Conservation (phyloP, 2,329 filamentous ascomycete genomes). For the Biscogniauxia mediterranea region DNA sequence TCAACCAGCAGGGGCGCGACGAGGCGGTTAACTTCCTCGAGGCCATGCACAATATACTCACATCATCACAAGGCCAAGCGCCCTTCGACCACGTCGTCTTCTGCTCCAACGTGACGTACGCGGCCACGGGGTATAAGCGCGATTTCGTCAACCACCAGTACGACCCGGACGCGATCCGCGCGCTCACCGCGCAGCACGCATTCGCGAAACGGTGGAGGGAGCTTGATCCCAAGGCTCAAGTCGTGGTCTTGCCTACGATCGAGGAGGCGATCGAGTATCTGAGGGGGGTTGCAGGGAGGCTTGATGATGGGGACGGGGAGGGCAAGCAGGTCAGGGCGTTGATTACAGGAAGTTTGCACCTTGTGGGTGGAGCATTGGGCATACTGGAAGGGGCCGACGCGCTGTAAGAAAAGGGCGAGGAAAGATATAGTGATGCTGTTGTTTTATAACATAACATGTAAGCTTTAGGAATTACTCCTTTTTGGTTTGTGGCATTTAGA, state of each 20-base stretch:
- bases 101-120: slow-evolving; percentile 70
- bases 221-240: slow-evolving; percentile 45
- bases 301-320: slow-evolving; percentile 24
- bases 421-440: too few relatives aligned
- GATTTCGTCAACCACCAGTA: slow-evolving; percentile 58
- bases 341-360: slow-evolving; percentile 62
- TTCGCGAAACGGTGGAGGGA: slow-evolving; percentile 51
- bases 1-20: slow-evolving; percentile 75
- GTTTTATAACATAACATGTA: too few relatives aligned
- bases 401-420: slow-evolving; percentile 27
- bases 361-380: slow-evolving; percentile 55
- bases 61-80: slow-evolving; percentile 29
- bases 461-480: too few relatives aligned
- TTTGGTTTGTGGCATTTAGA: too few relatives aligned
- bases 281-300: slow-evolving; percentile 34
- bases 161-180: slow-evolving; percentile 49
- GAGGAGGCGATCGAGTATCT: slow-evolving; percentile 53
- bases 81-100: slow-evolving; percentile 75
- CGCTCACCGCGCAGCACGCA: slow-evolving; percentile 50
- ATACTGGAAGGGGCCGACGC: slow-evolving; percentile 48
- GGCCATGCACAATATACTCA: slow-evolving; percentile 39
- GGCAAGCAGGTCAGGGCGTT: slow-evolving; percentile 45
- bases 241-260: slow-evolving; percentile 51
- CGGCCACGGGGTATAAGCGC: slow-evolving; percentile 49
- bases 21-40: slow-evolving; percentile 54